Evolutionary conservation across 2,329 filamentous ascomycete species (phyloP).

Genomic region (Alternaria solani): DNA sequence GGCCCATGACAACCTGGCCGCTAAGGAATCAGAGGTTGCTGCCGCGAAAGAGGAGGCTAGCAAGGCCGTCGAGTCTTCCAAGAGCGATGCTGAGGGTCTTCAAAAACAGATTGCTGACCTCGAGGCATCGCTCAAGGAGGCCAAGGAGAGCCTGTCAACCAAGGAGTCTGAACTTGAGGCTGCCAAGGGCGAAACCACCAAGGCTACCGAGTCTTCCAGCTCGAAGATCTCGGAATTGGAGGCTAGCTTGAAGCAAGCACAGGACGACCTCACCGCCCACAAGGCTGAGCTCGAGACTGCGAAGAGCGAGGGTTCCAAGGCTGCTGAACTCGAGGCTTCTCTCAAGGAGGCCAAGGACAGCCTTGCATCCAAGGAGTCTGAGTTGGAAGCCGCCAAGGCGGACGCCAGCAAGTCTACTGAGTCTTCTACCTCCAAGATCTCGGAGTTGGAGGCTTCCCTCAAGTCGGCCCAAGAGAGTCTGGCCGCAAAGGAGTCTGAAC

Average conservation of each 20-base stretch:
- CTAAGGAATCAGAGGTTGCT: constrained; percentile 35
- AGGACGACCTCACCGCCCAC: constrained; percentile 33
- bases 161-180: constrained; percentile 28
- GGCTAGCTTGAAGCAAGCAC: constrained; percentile 31
- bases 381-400: constrained; percentile 26
- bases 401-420: constrained; percentile 29
- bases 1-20: constrained; percentile 24
- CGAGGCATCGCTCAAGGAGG: constrained; percentile 22
- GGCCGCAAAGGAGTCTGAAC: constrained; percentile 33
- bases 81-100: constrained; percentile 25
- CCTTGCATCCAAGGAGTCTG: constrained; percentile 21
- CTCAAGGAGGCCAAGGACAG: constrained; percentile 23
- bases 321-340: constrained; percentile 27
- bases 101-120: constrained; percentile 32
- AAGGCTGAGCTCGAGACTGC: constrained; percentile 32
- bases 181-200: constrained; percentile 25
- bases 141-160: constrained; percentile 16
- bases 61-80: constrained; percentile 29
- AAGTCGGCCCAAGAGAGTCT: constrained; percentile 35
- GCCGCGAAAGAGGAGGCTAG: constrained; percentile 27
- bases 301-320: constrained; percentile 14
- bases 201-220: constrained; percentile 28
- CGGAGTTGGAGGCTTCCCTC: constrained; percentile 29
- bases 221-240: constrained; percentile 35
- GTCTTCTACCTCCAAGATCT: constrained; percentile 29